Evolutionary conservation across 257 asterid species (phyloP).

Genomic region (Nicotiana tomentosiformis): DNA sequence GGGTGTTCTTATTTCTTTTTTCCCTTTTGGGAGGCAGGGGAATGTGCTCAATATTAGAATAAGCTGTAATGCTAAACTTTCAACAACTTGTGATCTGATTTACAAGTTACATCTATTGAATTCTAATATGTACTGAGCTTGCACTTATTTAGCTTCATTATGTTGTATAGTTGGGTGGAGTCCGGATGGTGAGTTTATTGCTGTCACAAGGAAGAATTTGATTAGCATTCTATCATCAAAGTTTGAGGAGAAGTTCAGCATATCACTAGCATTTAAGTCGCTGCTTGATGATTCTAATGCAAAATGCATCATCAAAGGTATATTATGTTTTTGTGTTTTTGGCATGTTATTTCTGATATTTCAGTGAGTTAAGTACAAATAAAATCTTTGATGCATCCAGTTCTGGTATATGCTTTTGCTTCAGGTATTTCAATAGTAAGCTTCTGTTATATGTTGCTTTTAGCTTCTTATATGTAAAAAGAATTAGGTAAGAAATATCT

Average conservation of each 20-base stretch:
- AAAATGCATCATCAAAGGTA: constrained; percentile 42
- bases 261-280: constrained; percentile 45
- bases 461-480: background rate
- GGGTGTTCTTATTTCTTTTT: background rate
- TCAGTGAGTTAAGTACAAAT: background rate
- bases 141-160: constrained; percentile 13
- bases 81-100: background rate
- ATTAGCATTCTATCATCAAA: constrained; percentile 56
- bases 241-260: constrained; percentile 51
- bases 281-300: constrained; percentile 52
- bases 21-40: background rate
- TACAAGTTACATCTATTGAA: background rate
- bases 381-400: background rate
- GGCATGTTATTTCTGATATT: background rate
- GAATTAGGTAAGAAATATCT: background rate
- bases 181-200: constrained; percentile 53
- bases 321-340: background rate
- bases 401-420: background rate
- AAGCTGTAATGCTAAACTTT: background rate
- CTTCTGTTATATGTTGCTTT: background rate
- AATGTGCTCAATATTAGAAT: background rate
- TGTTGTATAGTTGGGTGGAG: constrained; percentile 79
- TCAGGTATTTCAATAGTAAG: background rate
- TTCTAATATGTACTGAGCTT: background rate
- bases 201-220: constrained; percentile 57